Evolutionary conservation across 2,329 filamentous ascomycete genomes (phyloP), one percentile per base, ranked within the genome.

Genomic region (Endocalyx cinctus): DNA sequence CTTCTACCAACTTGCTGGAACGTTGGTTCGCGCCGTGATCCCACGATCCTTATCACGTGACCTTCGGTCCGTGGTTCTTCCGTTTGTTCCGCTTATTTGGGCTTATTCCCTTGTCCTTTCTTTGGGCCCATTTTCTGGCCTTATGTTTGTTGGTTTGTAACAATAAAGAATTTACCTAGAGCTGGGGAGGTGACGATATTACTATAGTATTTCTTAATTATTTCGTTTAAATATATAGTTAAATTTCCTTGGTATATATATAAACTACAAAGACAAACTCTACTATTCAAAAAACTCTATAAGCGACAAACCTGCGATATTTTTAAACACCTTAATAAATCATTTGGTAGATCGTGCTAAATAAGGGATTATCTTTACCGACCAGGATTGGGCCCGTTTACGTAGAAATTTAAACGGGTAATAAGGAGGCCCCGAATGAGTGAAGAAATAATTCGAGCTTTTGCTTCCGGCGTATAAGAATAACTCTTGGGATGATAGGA

Each of bases 161-260:
- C 0, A 69, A 82, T 17, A 28, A 44, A 4, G 66, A 74, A 0
- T 50, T 82, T 2, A n/a, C n/a, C n/a, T 25, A 60, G 42, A 25
- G 20, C 1, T 22, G 27, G 13, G 17, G 33, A 34, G 1, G 36
- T 46, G 1, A 28, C 38, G 2, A 59, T 55, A 2, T 48, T 15
- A 55, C 70, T 0, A 50, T 60, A 1, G 54, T 63, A 2, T 77
- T 82, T 42, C 50, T 86, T 1, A 47, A 56, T 23, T 72, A 4
- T 73, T 87, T 28, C 47, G 53, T 0, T 85, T 84, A 50, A 75
- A 74, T 18, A 66, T 77, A 52, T 55, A 69, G 27, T 65, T 67
- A 2, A 70, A 66, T 6, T 58, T 79, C 16, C 65, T 90, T 3
- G 84, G 85, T 0, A 60, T 63, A 0, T 79, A 74, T 35, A 89